A percentile compares a stretch with the other conserved stretches of the same genome.
phyloP scores from a whole-genome alignment of 2,329 filamentous ascomycete genomes.

The Colletotrichum coccodes region DNA sequence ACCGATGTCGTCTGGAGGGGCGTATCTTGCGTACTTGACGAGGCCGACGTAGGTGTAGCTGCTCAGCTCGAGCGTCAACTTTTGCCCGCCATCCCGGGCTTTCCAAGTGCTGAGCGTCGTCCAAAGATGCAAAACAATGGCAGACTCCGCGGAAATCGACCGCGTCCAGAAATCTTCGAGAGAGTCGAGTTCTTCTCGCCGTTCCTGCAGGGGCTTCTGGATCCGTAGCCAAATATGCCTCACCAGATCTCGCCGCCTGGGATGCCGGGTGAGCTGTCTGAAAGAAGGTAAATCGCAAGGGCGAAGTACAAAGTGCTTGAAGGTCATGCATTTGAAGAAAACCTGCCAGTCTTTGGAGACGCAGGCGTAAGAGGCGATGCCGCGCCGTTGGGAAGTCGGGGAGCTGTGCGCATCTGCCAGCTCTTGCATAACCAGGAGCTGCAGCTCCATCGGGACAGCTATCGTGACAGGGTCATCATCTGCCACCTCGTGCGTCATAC shows the following conservation, averaged over 20 bases:
- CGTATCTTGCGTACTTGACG: neutral
- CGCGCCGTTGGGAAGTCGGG: neutral
- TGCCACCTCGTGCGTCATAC: no score
- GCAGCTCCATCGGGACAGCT: neutral
- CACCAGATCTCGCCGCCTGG: neutral
- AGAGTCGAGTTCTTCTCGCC: neutral
- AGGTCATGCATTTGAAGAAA: neutral
- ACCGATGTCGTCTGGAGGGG: neutral
- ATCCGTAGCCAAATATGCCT: conserved; percentile 6
- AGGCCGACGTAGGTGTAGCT: neutral
- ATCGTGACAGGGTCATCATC: neutral
- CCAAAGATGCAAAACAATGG: neutral
- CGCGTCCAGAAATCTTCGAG: neutral
- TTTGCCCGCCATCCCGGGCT: neutral
- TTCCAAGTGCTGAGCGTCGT: neutral
- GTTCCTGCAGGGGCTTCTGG: neutral
- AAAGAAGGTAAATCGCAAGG: neutral
- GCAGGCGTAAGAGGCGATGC: neutral
- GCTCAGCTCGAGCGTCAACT: neutral
- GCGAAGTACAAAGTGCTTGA: neutral
- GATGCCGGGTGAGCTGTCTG: neutral
- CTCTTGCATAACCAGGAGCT: neutral
- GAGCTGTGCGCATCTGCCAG: neutral
- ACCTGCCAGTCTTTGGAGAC: neutral
- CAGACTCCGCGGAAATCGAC: neutral